Percentiles rank a stretch among this genome's conserved stretches.
These are phyloP conservation scores for Beauveria scarabaeidicola DNA, from an alignment of 2,329 filamentous ascomycete species.

Conservation along the genomic window DNA sequence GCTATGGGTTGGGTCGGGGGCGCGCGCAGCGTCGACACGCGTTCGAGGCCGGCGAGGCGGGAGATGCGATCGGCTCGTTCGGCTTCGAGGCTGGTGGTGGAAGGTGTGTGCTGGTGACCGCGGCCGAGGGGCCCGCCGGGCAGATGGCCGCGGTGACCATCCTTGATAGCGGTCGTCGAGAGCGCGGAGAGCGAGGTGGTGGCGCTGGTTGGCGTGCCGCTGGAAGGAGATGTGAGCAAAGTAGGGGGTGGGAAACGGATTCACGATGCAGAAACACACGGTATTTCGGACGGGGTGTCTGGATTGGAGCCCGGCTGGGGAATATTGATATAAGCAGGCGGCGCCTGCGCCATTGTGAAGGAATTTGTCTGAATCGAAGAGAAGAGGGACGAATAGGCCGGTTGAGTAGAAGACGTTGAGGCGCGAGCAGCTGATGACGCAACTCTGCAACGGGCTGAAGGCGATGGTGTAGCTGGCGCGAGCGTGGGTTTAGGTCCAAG, in stretches of 20 bases:
- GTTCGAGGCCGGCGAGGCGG: conserved; percentile 83
- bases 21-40: conserved; percentile 67
- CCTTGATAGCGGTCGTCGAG: conserved; percentile 92
- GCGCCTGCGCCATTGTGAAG: conserved; percentile 30
- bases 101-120: conserved; percentile 48
- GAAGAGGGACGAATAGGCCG: neutral
- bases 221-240: conserved; percentile 28
- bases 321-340: conserved; percentile 71
- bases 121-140: conserved; percentile 42
- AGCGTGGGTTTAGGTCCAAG: neutral
- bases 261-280: conserved; percentile 48
- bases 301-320: conserved; percentile 74
- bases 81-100: conserved; percentile 71
- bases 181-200: conserved; percentile 87
- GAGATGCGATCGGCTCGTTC: conserved; percentile 94
- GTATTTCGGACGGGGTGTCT: conserved; percentile 81
- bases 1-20: conserved; percentile 23
- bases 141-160: conserved; percentile 80
- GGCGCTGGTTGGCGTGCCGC: conserved; percentile 85
- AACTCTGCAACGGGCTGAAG: neutral
- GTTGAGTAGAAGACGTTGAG: neutral
- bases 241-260: neutral
- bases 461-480: neutral
- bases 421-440: neutral
- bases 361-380: conserved; percentile 6